Conservation (phyloP, 805 yeast genomes). For the Torulaspora quercuum region DNA sequence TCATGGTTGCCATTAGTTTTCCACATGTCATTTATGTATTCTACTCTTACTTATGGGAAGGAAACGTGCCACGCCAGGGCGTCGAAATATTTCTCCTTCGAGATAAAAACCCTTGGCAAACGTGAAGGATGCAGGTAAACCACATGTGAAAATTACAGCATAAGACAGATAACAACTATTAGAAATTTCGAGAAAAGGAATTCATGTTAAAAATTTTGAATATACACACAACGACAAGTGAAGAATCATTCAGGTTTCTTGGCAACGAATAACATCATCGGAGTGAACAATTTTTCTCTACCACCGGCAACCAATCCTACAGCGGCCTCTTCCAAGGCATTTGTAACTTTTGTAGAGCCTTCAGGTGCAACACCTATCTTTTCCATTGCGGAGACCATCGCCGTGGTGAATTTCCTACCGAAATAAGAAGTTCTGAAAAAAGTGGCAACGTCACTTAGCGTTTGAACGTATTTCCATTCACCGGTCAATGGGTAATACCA, state of each 20-base stretch:
- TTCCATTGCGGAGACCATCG: conserved; percentile 78
- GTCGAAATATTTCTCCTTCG: too few species aligned
- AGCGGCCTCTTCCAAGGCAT: conserved; percentile 95
- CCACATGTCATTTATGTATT: too few species aligned
- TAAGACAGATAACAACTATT: background rate
- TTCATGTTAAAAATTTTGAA: conserved; percentile 2
- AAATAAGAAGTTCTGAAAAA: conserved; percentile 80
- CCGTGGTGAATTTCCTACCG: conserved; percentile 85
- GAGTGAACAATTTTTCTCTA: conserved; percentile 82
- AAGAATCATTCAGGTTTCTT: conserved; percentile 88
- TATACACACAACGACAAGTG: conserved; percentile 5
- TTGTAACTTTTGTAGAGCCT: conserved; percentile 86
- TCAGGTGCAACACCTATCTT: conserved; percentile 84
- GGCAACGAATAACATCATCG: conserved; percentile 92
- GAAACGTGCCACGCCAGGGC: conserved; percentile 1
- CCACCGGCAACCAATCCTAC: conserved; percentile 94
- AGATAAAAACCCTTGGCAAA: too few species aligned
- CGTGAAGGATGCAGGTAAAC: background rate
- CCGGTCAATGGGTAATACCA: conserved; percentile 98
- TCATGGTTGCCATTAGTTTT: too few species aligned
- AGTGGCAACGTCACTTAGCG: conserved; percentile 71
- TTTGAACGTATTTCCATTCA: conserved; percentile 84
- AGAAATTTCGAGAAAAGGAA: too few species aligned
- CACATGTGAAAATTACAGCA: background rate
- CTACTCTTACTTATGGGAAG: too few species aligned